Conservation (phyloP, 805 yeast genomes). For the Geotrichum ghanense region DNA sequence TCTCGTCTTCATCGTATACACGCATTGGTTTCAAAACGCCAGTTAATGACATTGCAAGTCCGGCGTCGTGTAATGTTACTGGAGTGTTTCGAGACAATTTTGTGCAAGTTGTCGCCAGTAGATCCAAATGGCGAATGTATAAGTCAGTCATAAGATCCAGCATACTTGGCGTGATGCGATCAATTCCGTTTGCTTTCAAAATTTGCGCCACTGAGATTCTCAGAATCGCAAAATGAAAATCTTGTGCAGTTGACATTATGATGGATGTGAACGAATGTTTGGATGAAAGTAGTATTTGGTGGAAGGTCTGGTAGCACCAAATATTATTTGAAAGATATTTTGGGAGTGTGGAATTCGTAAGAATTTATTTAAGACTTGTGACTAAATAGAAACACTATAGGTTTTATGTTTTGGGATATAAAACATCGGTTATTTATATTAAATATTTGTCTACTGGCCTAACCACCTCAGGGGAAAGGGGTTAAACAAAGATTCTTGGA, state of each 20-base stretch:
- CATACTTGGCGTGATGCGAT: constrained; percentile 57
- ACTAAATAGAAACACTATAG: too few species aligned
- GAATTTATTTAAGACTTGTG: too few species aligned
- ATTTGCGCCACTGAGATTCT: constrained; percentile 43
- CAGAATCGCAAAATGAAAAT: constrained; percentile 36
- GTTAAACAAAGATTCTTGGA: too few species aligned
- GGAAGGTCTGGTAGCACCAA: too few species aligned
- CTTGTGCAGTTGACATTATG: constrained; percentile 12
- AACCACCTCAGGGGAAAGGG: too few species aligned
- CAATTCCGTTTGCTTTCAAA: constrained; percentile 75
- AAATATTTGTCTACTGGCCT: too few species aligned
- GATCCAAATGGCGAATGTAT: constrained; percentile 48
- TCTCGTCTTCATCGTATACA: constrained; percentile 36
- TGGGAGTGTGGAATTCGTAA: too few species aligned
- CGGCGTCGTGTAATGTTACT: constrained; percentile 51
- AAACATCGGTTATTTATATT: too few species aligned
- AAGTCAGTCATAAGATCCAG: constrained; percentile 72
- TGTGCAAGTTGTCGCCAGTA: constrained; percentile 45
- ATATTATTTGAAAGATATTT: too few species aligned
- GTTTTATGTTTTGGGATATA: too few species aligned
- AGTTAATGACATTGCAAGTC: constrained; percentile 55
- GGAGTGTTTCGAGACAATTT: constrained; percentile 35
- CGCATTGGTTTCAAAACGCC: constrained; percentile 57
- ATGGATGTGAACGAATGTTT: too few species aligned
- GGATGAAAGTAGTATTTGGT: too few species aligned